Evolutionary conservation across 352 stramenopile genomes (phyloP).

Genomic region (Phytopythium boreale): DNA sequence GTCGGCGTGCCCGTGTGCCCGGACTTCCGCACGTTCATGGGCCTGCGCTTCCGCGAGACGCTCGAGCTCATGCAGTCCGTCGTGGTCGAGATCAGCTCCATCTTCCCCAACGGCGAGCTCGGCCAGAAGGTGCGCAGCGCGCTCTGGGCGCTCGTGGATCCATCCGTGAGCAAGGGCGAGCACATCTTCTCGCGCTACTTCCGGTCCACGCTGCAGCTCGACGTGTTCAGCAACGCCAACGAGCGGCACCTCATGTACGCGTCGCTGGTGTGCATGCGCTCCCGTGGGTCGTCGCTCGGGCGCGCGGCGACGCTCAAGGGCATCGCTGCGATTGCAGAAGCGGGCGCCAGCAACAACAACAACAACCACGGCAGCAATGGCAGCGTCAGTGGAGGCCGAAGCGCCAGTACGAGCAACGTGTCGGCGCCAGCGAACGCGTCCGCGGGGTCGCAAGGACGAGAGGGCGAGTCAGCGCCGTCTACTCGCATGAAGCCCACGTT

Average conservation of each 20-base stretch:
- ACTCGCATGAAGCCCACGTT: not conserved
- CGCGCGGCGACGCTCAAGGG: not conserved
- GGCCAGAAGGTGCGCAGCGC: conserved; percentile 48
- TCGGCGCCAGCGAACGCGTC: not conserved
- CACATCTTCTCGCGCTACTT: conserved; percentile 77
- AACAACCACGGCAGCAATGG: not conserved
- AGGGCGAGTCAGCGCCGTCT: not conserved
- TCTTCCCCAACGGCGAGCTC: conserved; percentile 66
- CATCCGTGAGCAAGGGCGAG: conserved; percentile 49
- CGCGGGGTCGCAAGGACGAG: not conserved
- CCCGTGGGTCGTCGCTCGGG: not conserved
- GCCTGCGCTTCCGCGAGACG: conserved; percentile 53
- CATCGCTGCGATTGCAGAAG: not conserved
- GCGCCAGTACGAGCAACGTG: not conserved
- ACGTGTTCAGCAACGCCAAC: conserved; percentile 13
- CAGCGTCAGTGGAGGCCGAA: no score
- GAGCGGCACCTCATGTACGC: not conserved
- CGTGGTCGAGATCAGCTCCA: conserved; percentile 70
- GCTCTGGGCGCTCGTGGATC: conserved; percentile 56
- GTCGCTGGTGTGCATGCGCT: conserved; percentile 4
- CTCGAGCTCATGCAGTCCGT: conserved; percentile 56
- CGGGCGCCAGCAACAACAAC: not conserved
- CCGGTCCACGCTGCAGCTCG: conserved; percentile 56
- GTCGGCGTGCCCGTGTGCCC: conserved; percentile 48
- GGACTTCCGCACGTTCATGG: conserved; percentile 66